phyloP scores from a whole-genome alignment of 441 rosid species.

The Gossypium schwendimanii region DNA sequence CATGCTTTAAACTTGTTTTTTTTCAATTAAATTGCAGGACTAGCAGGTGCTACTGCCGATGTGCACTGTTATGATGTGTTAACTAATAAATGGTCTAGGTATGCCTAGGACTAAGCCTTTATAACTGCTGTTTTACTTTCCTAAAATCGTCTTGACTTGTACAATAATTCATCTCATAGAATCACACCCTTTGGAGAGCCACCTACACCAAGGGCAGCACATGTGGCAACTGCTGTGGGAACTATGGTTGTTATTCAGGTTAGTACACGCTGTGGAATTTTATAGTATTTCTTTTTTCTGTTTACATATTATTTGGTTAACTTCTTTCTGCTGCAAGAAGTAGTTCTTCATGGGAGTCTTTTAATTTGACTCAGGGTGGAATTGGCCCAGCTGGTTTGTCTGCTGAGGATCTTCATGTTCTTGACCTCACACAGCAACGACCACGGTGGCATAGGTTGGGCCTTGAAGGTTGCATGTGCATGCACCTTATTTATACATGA shows the following conservation, averaged over 20 bases:
- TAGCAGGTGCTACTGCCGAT: slow-evolving; percentile 98
- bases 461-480: slow-evolving; percentile 3
- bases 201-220: slow-evolving; percentile 97
- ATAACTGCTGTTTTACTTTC: neutral
- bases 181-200: slow-evolving; percentile 90
- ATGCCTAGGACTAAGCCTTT: slow-evolving; percentile 18
- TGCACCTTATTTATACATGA: slow-evolving; percentile 2
- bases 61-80: slow-evolving; percentile 88
- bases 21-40: slow-evolving; percentile 57
- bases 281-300: neutral
- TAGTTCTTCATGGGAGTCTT: slow-evolving; percentile 16
- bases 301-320: neutral
- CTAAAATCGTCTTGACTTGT: slow-evolving; percentile 2
- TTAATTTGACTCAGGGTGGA: slow-evolving; percentile 64
- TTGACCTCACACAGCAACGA: slow-evolving; percentile 91
- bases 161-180: slow-evolving; percentile 33
- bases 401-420: slow-evolving; percentile 98
- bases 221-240: slow-evolving; percentile 97
- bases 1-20: slow-evolving; percentile 12
- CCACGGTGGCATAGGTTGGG: slow-evolving; percentile 94
- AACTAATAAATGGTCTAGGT: slow-evolving; percentile 96
- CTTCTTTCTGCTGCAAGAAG: slow-evolving; percentile 7
- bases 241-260: slow-evolving; percentile 99
- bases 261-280: slow-evolving; percentile 12
- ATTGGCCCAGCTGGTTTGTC: slow-evolving; percentile 98